Base-by-base conservation (phyloP, 768 basidiomycete genomes). In the Macrolepiota albuminosa region DNA sequence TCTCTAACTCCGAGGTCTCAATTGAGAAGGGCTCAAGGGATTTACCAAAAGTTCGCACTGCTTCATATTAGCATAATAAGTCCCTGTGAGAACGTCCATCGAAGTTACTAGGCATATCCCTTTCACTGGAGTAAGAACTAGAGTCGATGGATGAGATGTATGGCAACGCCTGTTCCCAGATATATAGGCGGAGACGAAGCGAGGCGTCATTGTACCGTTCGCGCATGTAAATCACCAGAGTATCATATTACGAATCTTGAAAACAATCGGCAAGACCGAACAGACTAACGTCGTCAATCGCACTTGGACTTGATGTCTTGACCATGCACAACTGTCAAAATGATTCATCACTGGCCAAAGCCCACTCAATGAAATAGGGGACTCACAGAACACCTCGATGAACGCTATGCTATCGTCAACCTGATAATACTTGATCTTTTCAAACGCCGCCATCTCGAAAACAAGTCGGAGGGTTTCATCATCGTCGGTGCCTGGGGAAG, bases 371-470 rank as follows among this genome's bases (percentile, higher is more conserved):
- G 11, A 14, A 34, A 29, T 29, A 9, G 18, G n/a, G 16, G 2
- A 61, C 65, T 64, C 55, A 66, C 65, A 62, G 49, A 45, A 48
- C 40, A 66, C 47, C 52, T 64, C 58, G 14, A 66, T 56, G 47
- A 62, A 66, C n/a, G 37, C 63, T 4, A 52, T 40, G 24, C 36
- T 55, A 13, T 37, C 65, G 7, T 58, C 54, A 21, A 59, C 47
- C 29, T 56, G 50, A 21, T 31, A 8, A 51, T n/a, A 53, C n/a
- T 55, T 24, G 40, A 66, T 50, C 13, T 61, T 61, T n/a, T 60
- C 56, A 26, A 37, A 51, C 29, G 50, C 37, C 14, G 63, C 64
- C 18, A 48, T 58, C 24, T 47, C 18, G 4, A 47, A 40, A 26
- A 66, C n/a, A n/a, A 57, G 24, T 21, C 37, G 43, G n/a, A 62